Evolutionary conservation across 2,329 filamentous ascomycete species (phyloP).

Genomic region (Cryphonectria japonica): DNA sequence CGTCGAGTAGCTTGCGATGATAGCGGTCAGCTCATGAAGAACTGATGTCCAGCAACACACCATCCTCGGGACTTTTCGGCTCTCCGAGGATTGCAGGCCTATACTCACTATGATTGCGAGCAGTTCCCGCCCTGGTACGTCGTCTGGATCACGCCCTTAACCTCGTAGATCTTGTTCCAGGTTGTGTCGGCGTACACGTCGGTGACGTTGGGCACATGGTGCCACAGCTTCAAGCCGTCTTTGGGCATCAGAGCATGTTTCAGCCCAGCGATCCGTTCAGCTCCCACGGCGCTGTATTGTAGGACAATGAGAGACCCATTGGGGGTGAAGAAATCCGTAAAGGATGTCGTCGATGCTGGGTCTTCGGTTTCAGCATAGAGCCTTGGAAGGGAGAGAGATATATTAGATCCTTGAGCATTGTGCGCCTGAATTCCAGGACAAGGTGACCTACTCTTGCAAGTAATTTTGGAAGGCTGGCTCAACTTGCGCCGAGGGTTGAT

Average conservation of each 20-base stretch:
- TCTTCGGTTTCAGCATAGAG: constrained; percentile 12
- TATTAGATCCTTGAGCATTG: neutral
- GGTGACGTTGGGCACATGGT: constrained; percentile 12
- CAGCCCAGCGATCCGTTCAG: neutral
- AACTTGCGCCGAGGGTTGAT: constrained; percentile 8
- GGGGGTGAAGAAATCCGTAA: constrained; percentile 8
- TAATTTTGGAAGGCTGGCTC: constrained; percentile 8
- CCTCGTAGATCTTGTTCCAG: constrained; percentile 1
- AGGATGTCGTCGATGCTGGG: neutral
- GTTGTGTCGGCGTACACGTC: neutral
- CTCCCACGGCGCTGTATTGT: neutral
- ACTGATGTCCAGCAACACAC: too few species aligned
- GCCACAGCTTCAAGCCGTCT: constrained; percentile 10
- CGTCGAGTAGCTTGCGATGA: constrained; percentile 9
- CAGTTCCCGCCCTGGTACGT: constrained; percentile 12
- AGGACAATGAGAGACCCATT: constrained; percentile 9
- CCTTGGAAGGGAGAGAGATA: neutral
- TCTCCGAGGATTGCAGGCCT: neutral
- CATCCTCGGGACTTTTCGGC: neutral
- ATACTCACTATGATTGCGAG: constrained; percentile 13
- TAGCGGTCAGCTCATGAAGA: neutral
- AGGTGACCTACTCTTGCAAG: neutral
- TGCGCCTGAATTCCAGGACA: neutral
- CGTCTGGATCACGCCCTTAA: constrained; percentile 5
- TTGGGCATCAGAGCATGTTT: constrained; percentile 7